phyloP scores from a whole-genome alignment of 495 filamentous ascomycete genomes.

The Daldinia loculata region DNA sequence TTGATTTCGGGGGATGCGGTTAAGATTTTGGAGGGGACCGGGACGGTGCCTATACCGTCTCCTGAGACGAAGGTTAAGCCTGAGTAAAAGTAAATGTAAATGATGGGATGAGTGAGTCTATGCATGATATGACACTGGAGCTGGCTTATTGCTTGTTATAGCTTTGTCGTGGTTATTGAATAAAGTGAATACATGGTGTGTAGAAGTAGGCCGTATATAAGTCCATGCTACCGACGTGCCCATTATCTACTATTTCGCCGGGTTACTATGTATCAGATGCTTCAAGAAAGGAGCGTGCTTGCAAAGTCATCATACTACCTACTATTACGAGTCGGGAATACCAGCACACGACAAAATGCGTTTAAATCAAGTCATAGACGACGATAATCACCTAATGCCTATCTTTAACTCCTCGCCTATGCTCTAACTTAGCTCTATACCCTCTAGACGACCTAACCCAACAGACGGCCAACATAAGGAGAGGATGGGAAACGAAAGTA shows the following conservation, averaged over 20 bases:
- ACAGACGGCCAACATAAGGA: not conserved
- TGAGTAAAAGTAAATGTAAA: not conserved
- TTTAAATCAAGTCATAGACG: not conserved
- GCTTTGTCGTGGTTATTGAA: not conserved
- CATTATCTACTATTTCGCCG: not conserved
- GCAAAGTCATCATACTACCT: not conserved
- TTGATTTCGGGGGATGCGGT: not conserved
- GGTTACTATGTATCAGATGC: not conserved
- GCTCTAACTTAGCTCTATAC: not conserved
- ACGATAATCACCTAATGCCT: no score
- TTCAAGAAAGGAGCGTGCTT: not conserved
- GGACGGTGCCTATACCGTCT: not conserved
- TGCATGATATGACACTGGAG: no score
- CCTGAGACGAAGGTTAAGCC: not conserved
- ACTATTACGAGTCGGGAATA: not conserved
- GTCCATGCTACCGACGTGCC: no score
- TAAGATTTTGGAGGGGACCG: not conserved
- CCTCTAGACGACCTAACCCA: not conserved
- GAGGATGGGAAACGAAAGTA: not conserved
- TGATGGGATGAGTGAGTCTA: not conserved
- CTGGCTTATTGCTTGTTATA: not conserved
- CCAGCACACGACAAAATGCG: not conserved
- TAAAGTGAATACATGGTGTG: not conserved
- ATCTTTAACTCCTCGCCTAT: not conserved
- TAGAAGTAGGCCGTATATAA: no score